Evolutionary conservation across 805 yeast species (phyloP).

Genomic region (Nakazawaea molendinolei): DNA sequence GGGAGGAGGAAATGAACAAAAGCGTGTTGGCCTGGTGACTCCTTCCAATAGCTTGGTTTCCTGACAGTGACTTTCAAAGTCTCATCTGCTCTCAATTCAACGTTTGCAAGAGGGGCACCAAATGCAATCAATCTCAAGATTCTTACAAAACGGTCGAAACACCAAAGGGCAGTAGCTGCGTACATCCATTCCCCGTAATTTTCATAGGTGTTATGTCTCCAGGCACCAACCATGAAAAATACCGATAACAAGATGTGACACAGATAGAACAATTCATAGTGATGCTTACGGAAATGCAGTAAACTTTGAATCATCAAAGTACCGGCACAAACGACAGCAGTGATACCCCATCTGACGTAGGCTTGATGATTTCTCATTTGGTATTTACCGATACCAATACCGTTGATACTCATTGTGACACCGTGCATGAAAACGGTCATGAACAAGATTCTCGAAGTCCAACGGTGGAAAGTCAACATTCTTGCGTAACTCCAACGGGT

Average conservation of each 20-base stretch:
- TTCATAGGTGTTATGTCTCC: constrained; percentile 26
- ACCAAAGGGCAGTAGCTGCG: constrained; percentile 24
- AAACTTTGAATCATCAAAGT: constrained; percentile 33
- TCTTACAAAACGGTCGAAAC: constrained; percentile 27
- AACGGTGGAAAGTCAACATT: constrained; percentile 52
- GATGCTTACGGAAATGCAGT: constrained; percentile 31
- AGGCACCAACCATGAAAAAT: constrained; percentile 35
- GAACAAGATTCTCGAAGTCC: constrained; percentile 40
- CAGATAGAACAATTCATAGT: constrained; percentile 35
- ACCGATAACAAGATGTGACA: constrained; percentile 34
- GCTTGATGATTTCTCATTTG: constrained; percentile 1
- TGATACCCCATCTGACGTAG: constrained; percentile 22
- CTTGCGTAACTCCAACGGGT: constrained; percentile 53
- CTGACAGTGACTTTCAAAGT: constrained; percentile 40
- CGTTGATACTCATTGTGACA: constrained; percentile 21
- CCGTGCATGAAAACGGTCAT: constrained; percentile 40
- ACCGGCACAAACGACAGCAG: constrained; percentile 24
- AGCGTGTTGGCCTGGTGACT: constrained; percentile 33
- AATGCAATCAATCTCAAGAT: constrained; percentile 27
- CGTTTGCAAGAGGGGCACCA: constrained; percentile 33
- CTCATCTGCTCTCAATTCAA: constrained; percentile 34
- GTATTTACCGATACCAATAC: constrained; percentile 18
- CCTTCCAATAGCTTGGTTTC: constrained; percentile 36
- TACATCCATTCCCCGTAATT: constrained; percentile 3
- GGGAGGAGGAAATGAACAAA: constrained; percentile 33